A percentile compares a stretch with the other conserved stretches of the same genome.
These are phyloP conservation scores for Leccinum broughii DNA, from an alignment of 768 basidiomycete species.

Conservation along the genomic window DNA sequence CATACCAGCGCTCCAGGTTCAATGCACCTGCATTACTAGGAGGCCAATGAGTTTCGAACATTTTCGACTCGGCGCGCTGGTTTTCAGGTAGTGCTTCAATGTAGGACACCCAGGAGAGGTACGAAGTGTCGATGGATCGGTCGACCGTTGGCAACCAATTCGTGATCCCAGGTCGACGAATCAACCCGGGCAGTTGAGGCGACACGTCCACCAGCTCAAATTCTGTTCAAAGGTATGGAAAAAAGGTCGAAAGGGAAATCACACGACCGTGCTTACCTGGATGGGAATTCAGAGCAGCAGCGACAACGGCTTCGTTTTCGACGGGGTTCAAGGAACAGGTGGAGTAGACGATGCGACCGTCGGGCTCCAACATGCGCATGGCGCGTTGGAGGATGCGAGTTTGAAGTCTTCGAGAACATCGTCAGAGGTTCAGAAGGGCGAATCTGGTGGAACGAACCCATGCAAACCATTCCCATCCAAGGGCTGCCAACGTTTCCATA, in stretches of 20 bases:
- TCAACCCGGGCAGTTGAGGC: slow-evolving; percentile 64
- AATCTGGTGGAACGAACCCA: slow-evolving; percentile 47
- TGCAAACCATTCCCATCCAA: slow-evolving; percentile 92
- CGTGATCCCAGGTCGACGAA: slow-evolving; percentile 72
- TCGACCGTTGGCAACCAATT: slow-evolving; percentile 77
- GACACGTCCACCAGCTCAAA: slow-evolving; percentile 84
- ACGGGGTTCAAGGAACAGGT: slow-evolving; percentile 97
- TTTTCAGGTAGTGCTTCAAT: slow-evolving; percentile 48
- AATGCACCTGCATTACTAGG: slow-evolving; percentile 60
- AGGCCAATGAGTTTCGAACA: slow-evolving; percentile 80
- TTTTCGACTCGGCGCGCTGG: slow-evolving; percentile 54
- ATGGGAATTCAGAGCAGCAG: slow-evolving; percentile 72
- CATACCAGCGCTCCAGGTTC: slow-evolving; percentile 62
- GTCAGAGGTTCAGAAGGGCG: slow-evolving; percentile 4
- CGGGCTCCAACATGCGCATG: slow-evolving; percentile 78
- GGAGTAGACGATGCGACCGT: slow-evolving; percentile 95
- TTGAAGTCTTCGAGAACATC: slow-evolving; percentile 65
- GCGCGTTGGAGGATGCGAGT: slow-evolving; percentile 89
- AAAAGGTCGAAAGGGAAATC: background rate
- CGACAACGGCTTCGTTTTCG: slow-evolving; percentile 96
- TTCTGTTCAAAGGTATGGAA: slow-evolving; percentile 38
- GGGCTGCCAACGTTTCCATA: slow-evolving; percentile 92
- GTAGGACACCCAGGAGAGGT: slow-evolving; percentile 63
- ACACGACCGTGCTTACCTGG: slow-evolving; percentile 46
- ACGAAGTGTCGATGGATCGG: slow-evolving; percentile 48